These are phyloP conservation scores for Ogataea pilisensis DNA, from an alignment of 805 yeast species.

Conservation along the genomic window DNA sequence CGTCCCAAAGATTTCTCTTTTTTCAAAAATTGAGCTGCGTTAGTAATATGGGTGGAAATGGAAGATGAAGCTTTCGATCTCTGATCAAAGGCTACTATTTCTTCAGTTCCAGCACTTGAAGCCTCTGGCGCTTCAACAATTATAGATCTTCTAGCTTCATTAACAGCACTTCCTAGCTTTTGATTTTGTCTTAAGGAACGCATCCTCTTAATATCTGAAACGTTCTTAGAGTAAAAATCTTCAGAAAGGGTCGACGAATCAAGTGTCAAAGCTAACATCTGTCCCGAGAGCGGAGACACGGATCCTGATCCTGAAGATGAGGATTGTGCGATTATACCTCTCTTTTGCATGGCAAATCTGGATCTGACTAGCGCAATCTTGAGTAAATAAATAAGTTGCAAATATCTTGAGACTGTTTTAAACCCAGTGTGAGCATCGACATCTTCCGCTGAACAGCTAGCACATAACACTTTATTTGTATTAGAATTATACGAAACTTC, in stretches of 20 bases:
- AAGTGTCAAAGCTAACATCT: background rate
- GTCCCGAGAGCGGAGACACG: background rate
- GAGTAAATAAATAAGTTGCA: constrained; percentile 71
- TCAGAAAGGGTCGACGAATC: constrained; percentile 14
- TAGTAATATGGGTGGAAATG: constrained; percentile 4
- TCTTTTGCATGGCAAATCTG: constrained; percentile 49
- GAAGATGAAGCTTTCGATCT: background rate
- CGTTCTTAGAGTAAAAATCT: constrained; percentile 61
- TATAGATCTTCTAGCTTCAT: constrained; percentile 58
- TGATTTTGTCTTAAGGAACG: constrained; percentile 70
- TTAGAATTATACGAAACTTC: constrained; percentile 44
- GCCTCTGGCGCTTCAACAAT: constrained; percentile 62
- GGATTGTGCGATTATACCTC: constrained; percentile 14
- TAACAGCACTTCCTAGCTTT: constrained; percentile 48
- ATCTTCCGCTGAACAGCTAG: constrained; percentile 53
- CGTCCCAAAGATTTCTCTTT: constrained; percentile 23
- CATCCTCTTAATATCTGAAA: constrained; percentile 72
- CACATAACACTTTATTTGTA: constrained; percentile 46
- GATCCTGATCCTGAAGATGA: too few relatives aligned
- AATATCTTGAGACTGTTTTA: constrained; percentile 57
- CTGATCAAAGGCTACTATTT: constrained; percentile 3
- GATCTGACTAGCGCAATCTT: constrained; percentile 82
- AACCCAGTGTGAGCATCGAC: constrained; percentile 53
- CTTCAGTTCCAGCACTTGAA: constrained; percentile 30
- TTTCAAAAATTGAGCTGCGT: constrained; percentile 18